Evolutionary conservation across 2,329 filamentous ascomycete species (phyloP), one percentile per base, ranked within the genome.

Genomic region (Monosporascus sp.): DNA sequence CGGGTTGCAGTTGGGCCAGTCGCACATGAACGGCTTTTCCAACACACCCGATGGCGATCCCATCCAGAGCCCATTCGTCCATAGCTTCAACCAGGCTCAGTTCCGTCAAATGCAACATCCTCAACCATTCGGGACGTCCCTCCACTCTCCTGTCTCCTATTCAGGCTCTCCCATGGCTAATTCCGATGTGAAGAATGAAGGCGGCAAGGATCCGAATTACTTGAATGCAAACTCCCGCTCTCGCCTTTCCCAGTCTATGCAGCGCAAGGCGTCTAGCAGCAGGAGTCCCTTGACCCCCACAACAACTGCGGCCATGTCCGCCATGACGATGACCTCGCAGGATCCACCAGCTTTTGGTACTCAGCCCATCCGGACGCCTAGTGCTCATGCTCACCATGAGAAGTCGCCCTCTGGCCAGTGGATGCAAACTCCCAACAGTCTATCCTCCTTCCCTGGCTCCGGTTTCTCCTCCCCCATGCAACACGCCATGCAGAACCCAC

Each of bases 21-120:
- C 81, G 48, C 85, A 88, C 54, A 85, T 91, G 66, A 87, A 88
- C 65, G 84, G 90, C 57, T 97, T 88, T 71, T 96, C 93, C 20
- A 90, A 90, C 69, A 96, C 92, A 2, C 92, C 93, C 3, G 93
- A 97, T 56, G 91, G 91, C 50, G 88, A 91, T 51, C 91, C 93
- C 6, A 93, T 96, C 56, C 90, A 95, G 66, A 97, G 91, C 64
- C 93, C 93, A 0, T 97, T 91, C 65, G 82, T 89, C 43, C 83
- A 88, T 62, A 85, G 82, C 66, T 94, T 92, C 75, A 87, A 86
- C 71, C 88, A 88, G 65, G 79, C 80, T 37, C 88, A 91, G 59
- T 95, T 91, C 69, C 84, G 88, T 45, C 82, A 83, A 54, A 85
- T 88, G 64, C 81, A 84, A 51, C 78, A 77, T 66, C 78, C 77